Base-by-base conservation (phyloP, 371 early-diverging fungal genomes). In the Mortierella sp. region DNA sequence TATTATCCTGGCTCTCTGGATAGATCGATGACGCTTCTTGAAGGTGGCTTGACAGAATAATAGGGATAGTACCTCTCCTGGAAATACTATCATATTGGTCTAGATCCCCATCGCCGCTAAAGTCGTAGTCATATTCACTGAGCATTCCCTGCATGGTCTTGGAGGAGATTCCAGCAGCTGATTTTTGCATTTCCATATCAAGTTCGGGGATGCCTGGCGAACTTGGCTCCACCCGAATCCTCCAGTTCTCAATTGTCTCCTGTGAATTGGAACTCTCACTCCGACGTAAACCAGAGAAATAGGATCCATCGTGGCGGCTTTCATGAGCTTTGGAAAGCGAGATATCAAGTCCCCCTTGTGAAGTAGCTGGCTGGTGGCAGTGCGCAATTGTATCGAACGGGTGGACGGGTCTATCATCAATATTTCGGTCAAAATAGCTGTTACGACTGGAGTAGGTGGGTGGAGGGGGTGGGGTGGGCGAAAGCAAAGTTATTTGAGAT, bases 191-290 rank as follows among this genome's bases (percentile, higher is more conserved):
- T 4, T 63, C 67, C 24, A 58, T 43, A 9, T 67, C 61, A 9
- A 74, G 47, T 5, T 55, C 64, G 6, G 70, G 60, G 43, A 70
- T 65, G 5, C 50, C 19, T 9, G 80, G 80, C 21, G 80, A 67
- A 11, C 74, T 79, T 1, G 80, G 80, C 5, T 63, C 71, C 7
- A 79, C 74, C 38, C 67, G 74, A 33, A 67, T 70, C 50, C 80
- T 63, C 80, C 80, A 79, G 22, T 79, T 74, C 19, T 79, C 80
- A 13, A 79, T 79, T 8, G 74, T 65, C 21, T 74, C 74, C 45
- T 74, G 80, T 16, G 80, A 79, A 16, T 74, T 57, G 1, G 62
- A n/a, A 43, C 80, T 67, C 0, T 67, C 68, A 33, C 71, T 67
- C 52, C 58, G 66, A 63, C 75, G 69, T 24, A 36, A 19, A 13